These are phyloP conservation scores for Fusarium tanahbumbuense DNA, from an alignment of 2,329 filamentous ascomycete genomes.

Conservation along the genomic window DNA sequence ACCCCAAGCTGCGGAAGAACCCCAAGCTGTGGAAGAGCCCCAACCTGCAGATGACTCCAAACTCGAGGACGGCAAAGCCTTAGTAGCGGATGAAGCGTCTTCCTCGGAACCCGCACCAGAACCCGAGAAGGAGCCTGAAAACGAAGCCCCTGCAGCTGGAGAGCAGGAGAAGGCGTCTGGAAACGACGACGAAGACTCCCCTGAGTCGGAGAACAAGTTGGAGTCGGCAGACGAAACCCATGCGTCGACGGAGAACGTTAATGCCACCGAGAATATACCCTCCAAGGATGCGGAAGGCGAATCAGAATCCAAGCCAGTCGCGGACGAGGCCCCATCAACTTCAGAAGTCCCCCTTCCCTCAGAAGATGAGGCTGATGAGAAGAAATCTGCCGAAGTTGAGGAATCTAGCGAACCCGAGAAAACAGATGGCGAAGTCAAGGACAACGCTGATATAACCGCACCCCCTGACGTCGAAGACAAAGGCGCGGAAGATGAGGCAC, in stretches of 20 bases:
- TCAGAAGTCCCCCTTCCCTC: not conserved
- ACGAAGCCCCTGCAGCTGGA: not conserved
- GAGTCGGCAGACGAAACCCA: not conserved
- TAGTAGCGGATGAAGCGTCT: not conserved
- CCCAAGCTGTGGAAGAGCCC: slow-evolving; percentile 1
- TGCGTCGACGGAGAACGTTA: not conserved
- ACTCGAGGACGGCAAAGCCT: not conserved
- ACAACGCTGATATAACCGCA: not conserved
- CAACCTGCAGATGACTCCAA: slow-evolving; percentile 2
- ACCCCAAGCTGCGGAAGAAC: not conserved
- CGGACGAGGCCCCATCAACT: not conserved
- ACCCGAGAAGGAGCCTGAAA: not conserved
- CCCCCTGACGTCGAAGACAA: not conserved
- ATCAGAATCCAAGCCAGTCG: slow-evolving; percentile 1
- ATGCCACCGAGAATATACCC: not conserved
- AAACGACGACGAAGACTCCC: not conserved
- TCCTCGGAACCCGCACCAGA: not conserved
- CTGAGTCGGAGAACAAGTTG: slow-evolving; percentile 1
- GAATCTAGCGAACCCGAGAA: slow-evolving; percentile 7
- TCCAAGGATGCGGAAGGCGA: not conserved
- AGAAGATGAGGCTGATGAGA: not conserved
- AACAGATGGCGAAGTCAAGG: slow-evolving; percentile 6
- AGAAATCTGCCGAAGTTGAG: slow-evolving; percentile 1
- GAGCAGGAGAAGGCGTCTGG: not conserved
- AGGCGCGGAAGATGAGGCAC: not conserved